Evolutionary conservation across 768 basidiomycete genomes (phyloP).

Genomic region (Boletus eberwhitei): DNA sequence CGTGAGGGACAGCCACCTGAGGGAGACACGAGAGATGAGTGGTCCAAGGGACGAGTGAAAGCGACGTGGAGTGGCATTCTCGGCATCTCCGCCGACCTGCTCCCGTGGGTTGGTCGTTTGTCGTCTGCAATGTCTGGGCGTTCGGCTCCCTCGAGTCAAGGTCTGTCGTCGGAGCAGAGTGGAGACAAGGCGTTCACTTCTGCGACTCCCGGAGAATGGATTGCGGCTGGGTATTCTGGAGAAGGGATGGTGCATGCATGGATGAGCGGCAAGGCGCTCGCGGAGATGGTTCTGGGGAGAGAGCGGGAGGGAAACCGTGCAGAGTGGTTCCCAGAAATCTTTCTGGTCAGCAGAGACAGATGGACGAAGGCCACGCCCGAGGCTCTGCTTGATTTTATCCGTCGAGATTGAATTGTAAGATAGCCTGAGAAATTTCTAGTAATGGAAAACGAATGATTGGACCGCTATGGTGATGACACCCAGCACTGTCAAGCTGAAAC

Average conservation of each 20-base stretch:
- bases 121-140: slow-evolving; percentile 48
- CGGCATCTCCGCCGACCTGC: slow-evolving; percentile 55
- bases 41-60: slow-evolving; percentile 48
- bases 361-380: slow-evolving; percentile 51
- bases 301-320: slow-evolving; percentile 25
- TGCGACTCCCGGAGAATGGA: slow-evolving; percentile 61
- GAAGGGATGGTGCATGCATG: slow-evolving; percentile 76
- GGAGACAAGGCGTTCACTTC: neutral
- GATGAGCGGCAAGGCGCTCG: slow-evolving; percentile 60
- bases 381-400: slow-evolving; percentile 32
- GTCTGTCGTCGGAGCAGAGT: neutral
- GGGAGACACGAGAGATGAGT: slow-evolving; percentile 14
- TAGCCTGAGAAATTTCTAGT: neutral
- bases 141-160: slow-evolving; percentile 11
- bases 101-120: slow-evolving; percentile 73
- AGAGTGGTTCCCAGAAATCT: slow-evolving; percentile 50
- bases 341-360: slow-evolving; percentile 46
- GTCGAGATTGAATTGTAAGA: neutral
- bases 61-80: slow-evolving; percentile 64
- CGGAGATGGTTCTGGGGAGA: slow-evolving; percentile 52
- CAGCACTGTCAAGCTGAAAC: neutral
- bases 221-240: slow-evolving; percentile 66
- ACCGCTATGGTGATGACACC: neutral
- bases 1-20: slow-evolving; percentile 24
- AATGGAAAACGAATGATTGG: neutral